These are phyloP conservation scores for Capsella bursapastoris DNA, from an alignment of 345 rosid species.

Conservation along the genomic window DNA sequence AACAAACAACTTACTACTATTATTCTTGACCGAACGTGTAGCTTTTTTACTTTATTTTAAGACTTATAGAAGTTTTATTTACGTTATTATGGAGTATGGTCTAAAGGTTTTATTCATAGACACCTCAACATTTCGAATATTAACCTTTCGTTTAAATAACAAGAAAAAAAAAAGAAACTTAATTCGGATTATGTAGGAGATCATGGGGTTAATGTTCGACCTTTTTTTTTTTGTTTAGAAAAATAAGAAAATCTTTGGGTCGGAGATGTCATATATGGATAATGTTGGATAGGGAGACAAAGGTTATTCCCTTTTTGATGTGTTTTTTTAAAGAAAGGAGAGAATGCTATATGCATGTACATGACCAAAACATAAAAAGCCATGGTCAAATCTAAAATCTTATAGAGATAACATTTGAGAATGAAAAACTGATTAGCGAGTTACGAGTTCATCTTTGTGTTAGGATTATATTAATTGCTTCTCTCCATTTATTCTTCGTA, in stretches of 20 bases:
- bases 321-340: conserved; percentile 23
- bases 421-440: no score
- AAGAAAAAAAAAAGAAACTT: not conserved
- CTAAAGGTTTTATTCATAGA: conserved; percentile 35
- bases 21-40: conserved; percentile 8
- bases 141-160: not conserved
- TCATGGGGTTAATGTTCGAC: conserved; percentile 20
- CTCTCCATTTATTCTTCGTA: not conserved
- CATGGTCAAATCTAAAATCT: not conserved
- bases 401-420: no score
- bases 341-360: not conserved
- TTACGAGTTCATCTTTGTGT: no score
- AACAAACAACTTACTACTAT: not conserved
- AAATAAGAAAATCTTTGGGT: not conserved
- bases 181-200: conserved; percentile 9
- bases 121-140: conserved; percentile 30
- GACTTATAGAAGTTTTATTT: conserved; percentile 6
- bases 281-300: conserved; percentile 27
- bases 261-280: conserved; percentile 2
- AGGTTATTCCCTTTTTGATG: conserved; percentile 12
- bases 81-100: conserved; percentile 32
- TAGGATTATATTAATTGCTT: no score
- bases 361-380: not conserved
- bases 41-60: not conserved
- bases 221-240: not conserved